These are phyloP conservation scores for Pythium dissotocum DNA, from an alignment of 352 stramenopile species.

Conservation along the genomic window DNA sequence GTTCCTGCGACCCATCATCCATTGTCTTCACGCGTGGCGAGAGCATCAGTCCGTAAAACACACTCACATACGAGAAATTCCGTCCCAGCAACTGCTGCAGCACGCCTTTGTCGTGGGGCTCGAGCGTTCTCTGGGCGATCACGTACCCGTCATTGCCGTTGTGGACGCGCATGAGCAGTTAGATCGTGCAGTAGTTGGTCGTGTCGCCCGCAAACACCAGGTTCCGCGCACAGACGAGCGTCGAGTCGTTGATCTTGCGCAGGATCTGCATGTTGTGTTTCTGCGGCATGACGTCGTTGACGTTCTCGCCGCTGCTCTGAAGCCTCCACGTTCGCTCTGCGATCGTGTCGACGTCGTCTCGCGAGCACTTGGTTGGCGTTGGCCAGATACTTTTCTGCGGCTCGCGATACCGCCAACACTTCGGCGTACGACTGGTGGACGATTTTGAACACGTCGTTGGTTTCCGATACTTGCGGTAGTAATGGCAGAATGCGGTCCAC, in stretches of 20 bases:
- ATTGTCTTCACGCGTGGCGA: slow-evolving; percentile 7
- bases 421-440: slow-evolving; percentile 14
- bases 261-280: slow-evolving; percentile 29
- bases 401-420: slow-evolving; percentile 10
- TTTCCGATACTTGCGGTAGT: slow-evolving; percentile 24
- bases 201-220: slow-evolving; percentile 26
- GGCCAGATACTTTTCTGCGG: slow-evolving; percentile 8
- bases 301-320: slow-evolving; percentile 18
- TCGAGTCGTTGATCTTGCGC: slow-evolving; percentile 25
- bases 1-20: not conserved
- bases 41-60: slow-evolving; percentile 31
- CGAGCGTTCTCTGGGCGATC: slow-evolving; percentile 28
- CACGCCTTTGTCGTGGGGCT: slow-evolving; percentile 14
- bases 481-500: slow-evolving; percentile 10
- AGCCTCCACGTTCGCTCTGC: slow-evolving; percentile 22
- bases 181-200: slow-evolving; percentile 30
- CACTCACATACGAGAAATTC: slow-evolving; percentile 26
- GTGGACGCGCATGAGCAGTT: slow-evolving; percentile 28
- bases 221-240: slow-evolving; percentile 30
- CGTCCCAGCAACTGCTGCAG: slow-evolving; percentile 13
- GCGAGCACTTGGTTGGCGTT: slow-evolving; percentile 21
- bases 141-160: slow-evolving; percentile 21
- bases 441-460: slow-evolving; percentile 21
- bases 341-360: slow-evolving; percentile 16
- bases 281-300: slow-evolving; percentile 31